Conservation (phyloP, 805 yeast genomes). For the Blastobotrys terrestris region DNA sequence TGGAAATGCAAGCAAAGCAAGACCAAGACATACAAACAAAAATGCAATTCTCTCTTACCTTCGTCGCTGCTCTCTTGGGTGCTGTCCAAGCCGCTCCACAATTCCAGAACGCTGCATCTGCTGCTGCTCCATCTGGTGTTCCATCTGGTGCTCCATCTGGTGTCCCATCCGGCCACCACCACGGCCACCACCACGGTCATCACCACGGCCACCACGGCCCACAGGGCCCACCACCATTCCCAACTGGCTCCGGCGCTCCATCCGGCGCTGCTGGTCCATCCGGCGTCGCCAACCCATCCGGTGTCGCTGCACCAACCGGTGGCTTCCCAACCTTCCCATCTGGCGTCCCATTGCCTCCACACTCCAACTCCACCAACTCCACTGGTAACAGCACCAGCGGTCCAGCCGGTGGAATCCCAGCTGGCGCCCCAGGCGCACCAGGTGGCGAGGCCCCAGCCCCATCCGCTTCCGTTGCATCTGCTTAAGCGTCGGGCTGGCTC, state of each 20-base stretch:
- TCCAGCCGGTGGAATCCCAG: no score
- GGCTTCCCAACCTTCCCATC: slow-evolving; percentile 1
- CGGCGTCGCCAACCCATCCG: no score
- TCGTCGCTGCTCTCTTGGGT: neutral
- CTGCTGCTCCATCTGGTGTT: neutral
- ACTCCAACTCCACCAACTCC: neutral
- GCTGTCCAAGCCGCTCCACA: neutral
- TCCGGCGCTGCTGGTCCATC: no score
- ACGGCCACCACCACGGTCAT: no score
- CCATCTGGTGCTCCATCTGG: slow-evolving; percentile 1
- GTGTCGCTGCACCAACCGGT: neutral
- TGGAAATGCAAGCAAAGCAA: neutral
- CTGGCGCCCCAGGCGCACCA: no score
- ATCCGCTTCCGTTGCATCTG: neutral
- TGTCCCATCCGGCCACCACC: neutral
- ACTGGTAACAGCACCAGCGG: neutral
- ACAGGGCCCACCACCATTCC: no score
- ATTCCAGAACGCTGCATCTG: neutral
- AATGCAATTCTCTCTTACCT: neutral
- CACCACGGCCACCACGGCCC: no score
- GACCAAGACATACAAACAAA: neutral
- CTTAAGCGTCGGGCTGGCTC: no score
- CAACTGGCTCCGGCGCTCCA: no score
- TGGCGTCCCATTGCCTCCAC: neutral
- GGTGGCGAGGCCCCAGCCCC: neutral